Conservation (phyloP, 2,329 filamentous ascomycete genomes). For the Dissoconium aciculare region DNA sequence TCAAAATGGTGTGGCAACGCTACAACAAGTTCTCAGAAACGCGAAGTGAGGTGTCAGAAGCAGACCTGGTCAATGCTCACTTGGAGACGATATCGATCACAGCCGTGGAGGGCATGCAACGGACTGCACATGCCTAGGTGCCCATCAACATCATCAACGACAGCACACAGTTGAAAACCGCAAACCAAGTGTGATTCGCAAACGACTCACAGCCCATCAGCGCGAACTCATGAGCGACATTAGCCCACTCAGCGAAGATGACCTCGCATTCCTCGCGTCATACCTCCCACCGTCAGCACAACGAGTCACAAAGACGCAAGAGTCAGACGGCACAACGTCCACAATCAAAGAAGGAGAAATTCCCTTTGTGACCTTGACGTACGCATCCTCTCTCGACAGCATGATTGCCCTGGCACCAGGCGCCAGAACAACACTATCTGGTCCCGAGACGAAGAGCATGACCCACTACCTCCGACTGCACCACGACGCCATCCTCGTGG, state of each 20-base stretch:
- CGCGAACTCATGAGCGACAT: conserved; percentile 9
- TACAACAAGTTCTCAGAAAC: no score
- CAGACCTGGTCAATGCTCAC: no score
- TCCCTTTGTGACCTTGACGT: conserved; percentile 64
- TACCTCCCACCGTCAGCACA: conserved; percentile 28
- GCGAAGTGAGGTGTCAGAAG: no score
- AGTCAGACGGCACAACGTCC: not conserved
- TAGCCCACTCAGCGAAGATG: conserved; percentile 22
- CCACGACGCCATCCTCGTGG: conserved; percentile 74
- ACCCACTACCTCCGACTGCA: conserved; percentile 75
- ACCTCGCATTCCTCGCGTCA: conserved; percentile 33
- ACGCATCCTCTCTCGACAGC: conserved; percentile 78
- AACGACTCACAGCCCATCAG: no score
- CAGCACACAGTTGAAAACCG: no score
- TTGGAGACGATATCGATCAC: no score
- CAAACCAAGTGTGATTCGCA: no score
- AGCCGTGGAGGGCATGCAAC: no score
- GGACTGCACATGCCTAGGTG: no score
- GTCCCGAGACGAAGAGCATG: conserved; percentile 73
- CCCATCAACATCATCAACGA: no score
- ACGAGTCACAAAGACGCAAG: conserved; percentile 2
- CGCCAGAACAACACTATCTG: conserved; percentile 68
- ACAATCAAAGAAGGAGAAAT: conserved; percentile 11
- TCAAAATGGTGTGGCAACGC: no score
- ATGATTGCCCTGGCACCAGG: conserved; percentile 62